Conservation (phyloP, 2,329 filamentous ascomycete genomes). For the Colletotrichum lini region DNA sequence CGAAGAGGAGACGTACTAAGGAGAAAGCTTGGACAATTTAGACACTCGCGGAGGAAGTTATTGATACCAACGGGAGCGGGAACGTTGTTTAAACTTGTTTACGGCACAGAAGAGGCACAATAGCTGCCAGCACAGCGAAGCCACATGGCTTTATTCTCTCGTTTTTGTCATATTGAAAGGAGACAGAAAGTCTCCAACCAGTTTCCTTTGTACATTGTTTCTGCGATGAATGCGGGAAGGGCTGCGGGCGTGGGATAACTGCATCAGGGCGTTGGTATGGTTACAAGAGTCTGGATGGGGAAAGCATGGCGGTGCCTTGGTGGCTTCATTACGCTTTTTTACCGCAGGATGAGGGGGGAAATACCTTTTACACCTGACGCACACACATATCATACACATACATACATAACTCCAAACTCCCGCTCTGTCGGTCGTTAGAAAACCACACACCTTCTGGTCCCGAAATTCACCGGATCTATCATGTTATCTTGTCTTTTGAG, state of each 20-base stretch:
- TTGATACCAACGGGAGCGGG: slow-evolving; percentile 47
- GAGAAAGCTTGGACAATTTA: background rate
- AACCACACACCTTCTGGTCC: slow-evolving; percentile 25
- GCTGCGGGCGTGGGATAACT: slow-evolving; percentile 30
- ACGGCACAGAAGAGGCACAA: background rate
- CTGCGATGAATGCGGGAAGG: slow-evolving; percentile 31
- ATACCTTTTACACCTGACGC: slow-evolving; percentile 21
- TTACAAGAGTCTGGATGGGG: slow-evolving; percentile 34
- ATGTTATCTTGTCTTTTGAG: background rate
- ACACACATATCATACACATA: slow-evolving; percentile 7
- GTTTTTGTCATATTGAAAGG: slow-evolving; percentile 8
- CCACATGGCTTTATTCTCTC: slow-evolving; percentile 30
- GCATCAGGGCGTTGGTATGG: slow-evolving; percentile 40
- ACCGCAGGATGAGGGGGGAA: background rate
- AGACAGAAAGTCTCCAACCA: slow-evolving; percentile 12
- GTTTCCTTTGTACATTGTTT: slow-evolving; percentile 39
- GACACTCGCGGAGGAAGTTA: slow-evolving; percentile 11
- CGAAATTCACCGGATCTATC: slow-evolving; percentile 37
- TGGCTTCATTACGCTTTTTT: slow-evolving; percentile 33
- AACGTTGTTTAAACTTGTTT: slow-evolving; percentile 47
- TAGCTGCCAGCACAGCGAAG: slow-evolving; percentile 28
- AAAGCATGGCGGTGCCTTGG: slow-evolving; percentile 37
- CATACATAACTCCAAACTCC: slow-evolving; percentile 20
- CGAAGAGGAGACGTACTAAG: slow-evolving; percentile 70
- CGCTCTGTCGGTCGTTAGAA: slow-evolving; percentile 20